Evolutionary conservation across 2,329 filamentous ascomycete genomes (phyloP), one percentile per base, ranked within the genome.

Genomic region (Trichoderma sp.): DNA sequence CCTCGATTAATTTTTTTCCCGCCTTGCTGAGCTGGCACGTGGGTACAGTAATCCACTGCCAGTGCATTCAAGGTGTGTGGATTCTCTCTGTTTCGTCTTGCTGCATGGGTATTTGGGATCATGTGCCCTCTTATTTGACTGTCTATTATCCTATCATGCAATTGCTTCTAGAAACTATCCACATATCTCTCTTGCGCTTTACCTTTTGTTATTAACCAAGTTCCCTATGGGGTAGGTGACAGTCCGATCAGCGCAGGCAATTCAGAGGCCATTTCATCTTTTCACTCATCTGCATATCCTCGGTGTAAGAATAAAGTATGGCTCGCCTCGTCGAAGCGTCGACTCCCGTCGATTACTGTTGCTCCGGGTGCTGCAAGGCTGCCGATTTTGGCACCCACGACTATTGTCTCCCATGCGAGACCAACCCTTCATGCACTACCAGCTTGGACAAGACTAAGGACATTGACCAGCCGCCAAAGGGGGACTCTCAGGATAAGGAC

Each of bases 311-410:
- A 64, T 45, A 69, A 50, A 69, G 21, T 11, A 63, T 71, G 75
- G 75, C 75, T 68, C 64, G 56, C 24, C 33, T 62, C 45, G 31
- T 73, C 75, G 75, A 76, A 41, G 53, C 64, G 24, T 76, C 75
- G 56, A 45, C 75, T 63, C 75, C 76, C 8, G 76, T 77, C 66
- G 77, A 77, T 29, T 63, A 71, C 31, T 83, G 82, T 75, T 84
- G 83, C 78, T 75, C 79, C 11, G 77, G 72, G 38, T 84, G 83
- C 78, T 84, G 83, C 76, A 79, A 77, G 29, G 79, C 82, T 29
- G 77, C 77, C 24, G 82, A 83, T 74, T 75, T 79, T 27, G 82
- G 83, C 63, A 80, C 74, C 9, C 82, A 83, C 75, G 83, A 83
- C 60, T 83, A 80, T 76, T 83, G 82, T 50, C 73, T 81, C 8